Conservation (phyloP, 169 alveolate species). For the Cryptosporidium xiaoi region DNA sequence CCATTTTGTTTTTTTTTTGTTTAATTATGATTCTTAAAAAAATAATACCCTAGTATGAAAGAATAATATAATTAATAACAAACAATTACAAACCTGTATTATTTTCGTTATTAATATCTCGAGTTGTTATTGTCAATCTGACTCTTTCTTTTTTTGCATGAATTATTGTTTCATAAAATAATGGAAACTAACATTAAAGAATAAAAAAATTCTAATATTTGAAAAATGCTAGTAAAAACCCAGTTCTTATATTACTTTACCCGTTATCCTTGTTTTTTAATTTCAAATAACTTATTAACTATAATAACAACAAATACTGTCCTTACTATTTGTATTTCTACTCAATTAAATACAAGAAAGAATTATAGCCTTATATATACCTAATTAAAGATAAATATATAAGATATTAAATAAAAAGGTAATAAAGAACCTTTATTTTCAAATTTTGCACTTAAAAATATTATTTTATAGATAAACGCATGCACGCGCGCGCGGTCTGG, state of each 20-base stretch:
- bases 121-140: neutral
- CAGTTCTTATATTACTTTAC: neutral
- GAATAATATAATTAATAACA: neutral
- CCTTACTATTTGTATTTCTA: no score
- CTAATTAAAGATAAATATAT: no score
- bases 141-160: neutral
- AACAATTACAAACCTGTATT: no score
- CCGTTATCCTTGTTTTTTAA: neutral
- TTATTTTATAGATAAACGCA: no score
- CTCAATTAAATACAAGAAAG: no score
- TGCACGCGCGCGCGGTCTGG: no score
- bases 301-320: no score
- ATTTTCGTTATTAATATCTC: no score
- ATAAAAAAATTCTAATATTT: neutral
- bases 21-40: neutral
- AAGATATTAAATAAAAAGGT: no score
- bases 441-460: no score
- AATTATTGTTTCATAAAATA: neutral
- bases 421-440: no score
- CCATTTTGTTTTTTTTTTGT: conserved; percentile 8
- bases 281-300: neutral
- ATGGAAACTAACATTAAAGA: neutral
- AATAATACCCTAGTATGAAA: neutral
- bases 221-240: neutral
- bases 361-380: no score